Evolutionary conservation across 1,284 basidiomycete species (phyloP).

Genomic region (Farysia itapuensis): DNA sequence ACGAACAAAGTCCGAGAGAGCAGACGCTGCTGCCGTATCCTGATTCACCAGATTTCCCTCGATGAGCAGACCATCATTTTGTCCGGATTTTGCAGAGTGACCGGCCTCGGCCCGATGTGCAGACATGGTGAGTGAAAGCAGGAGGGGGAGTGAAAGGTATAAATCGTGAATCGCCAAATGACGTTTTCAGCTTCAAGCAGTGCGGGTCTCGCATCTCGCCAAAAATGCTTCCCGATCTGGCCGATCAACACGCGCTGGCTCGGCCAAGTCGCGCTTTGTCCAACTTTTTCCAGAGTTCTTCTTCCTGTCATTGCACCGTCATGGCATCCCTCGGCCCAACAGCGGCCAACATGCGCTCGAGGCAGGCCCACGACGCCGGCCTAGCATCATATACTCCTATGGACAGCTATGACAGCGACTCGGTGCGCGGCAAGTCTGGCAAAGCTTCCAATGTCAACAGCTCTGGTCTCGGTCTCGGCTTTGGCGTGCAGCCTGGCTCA

Average conservation of each 20-base stretch:
- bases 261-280: too few relatives aligned
- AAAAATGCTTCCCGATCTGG: too few relatives aligned
- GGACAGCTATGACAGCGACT: conserved; percentile 10
- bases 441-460: conserved; percentile 3
- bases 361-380: conserved; percentile 10
- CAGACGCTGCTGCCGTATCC: conserved; percentile 21
- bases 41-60: conserved; percentile 24
- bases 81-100: too few relatives aligned
- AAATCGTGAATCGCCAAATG: too few relatives aligned
- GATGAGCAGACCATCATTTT: conserved; percentile 14
- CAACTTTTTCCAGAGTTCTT: too few relatives aligned
- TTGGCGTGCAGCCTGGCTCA: conserved; percentile 26
- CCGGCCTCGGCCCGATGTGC: too few relatives aligned
- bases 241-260: too few relatives aligned
- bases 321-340: conserved; percentile 43
- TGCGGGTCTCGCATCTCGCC: too few relatives aligned
- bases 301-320: neutral
- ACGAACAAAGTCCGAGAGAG: conserved; percentile 27
- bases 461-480: conserved; percentile 37
- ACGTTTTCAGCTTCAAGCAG: too few relatives aligned
- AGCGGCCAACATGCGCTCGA: conserved; percentile 28
- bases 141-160: too few relatives aligned
- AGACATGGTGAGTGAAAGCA: too few relatives aligned
- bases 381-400: conserved; percentile 1
- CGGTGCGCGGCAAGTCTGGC: conserved; percentile 14